Evolutionary conservation across 306 rosid genomes (phyloP), one percentile per base, ranked within the genome.

Genomic region (Vigna angularis): DNA sequence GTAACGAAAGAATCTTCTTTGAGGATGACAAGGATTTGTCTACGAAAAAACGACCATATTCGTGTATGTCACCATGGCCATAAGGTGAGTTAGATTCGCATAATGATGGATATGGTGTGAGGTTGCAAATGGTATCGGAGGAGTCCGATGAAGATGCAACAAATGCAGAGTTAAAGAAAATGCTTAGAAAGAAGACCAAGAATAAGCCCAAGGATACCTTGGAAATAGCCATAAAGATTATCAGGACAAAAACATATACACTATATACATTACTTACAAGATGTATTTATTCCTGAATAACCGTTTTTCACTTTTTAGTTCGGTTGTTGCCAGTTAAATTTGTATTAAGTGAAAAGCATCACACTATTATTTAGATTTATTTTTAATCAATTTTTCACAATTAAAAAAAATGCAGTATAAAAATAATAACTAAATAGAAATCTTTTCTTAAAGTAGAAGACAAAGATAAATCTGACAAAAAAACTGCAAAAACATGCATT

Each of bases 31-130:
- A n/a, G 15, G 83, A 79, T 47, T 30, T 34, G 9, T 0, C 8
- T 8, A 30, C n/a, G 63, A 83, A 83, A 26, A 30, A 70, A 1
- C 70, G 55, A 20, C 74, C 71, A 53, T 68, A 34, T 7, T 53
- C 11, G 2, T 74, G 74, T 18, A 69, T 61, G 62, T 70, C 67
- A 22, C 24, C 49, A 2, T 2, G 15, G 36, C 28, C 45, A 6
- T 11, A 1, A 6, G 83, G 86, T 16, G 58, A 79, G 40, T 34
- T 61, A 26, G 78, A 68, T 68, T 52, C 5, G 74, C 83, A 83
- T 16, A 83, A 83, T 22, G 74, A 4, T 4, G 86, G 83, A 52
- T 73, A 59, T 9, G 76, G 83, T 49, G 83, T 78, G 17, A 55
- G 72, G 72, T 58, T 52, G 75, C 86, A 83, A 49, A 78, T 73